These are phyloP conservation scores for Toxicodendron radicans DNA, from an alignment of 345 rosid genomes.

Conservation along the genomic window DNA sequence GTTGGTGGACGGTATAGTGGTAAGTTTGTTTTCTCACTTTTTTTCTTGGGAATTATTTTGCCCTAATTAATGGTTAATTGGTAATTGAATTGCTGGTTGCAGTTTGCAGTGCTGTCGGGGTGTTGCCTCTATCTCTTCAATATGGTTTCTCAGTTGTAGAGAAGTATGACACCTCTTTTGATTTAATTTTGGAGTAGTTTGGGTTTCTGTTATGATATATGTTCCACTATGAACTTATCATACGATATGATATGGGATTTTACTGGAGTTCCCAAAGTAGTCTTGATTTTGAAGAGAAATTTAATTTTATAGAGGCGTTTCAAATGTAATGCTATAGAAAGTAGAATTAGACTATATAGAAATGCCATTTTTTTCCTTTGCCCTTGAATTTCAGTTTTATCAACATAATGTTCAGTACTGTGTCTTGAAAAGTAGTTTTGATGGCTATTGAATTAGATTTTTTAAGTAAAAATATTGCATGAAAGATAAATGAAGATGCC, in stretches of 20 bases:
- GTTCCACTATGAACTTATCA: neutral
- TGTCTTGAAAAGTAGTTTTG: neutral
- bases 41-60: conserved; percentile 12
- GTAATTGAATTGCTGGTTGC: conserved; percentile 32
- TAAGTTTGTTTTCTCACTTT: conserved; percentile 32
- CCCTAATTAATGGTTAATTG: conserved; percentile 19
- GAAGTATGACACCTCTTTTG: conserved; percentile 66
- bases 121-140: conserved; percentile 88
- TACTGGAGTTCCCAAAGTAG: conserved; percentile 1
- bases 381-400: neutral
- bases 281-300: neutral
- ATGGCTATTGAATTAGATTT: neutral
- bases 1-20: conserved; percentile 97
- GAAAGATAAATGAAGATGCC: conserved; percentile 1
- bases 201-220: neutral
- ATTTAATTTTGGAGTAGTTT: neutral
- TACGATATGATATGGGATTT: neutral
- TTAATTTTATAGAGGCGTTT: too few species aligned
- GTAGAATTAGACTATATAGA: neutral
- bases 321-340: neutral
- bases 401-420: neutral
- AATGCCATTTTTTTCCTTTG: neutral
- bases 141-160: conserved; percentile 88
- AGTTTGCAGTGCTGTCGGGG: conserved; percentile 99
- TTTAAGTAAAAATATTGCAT: too few species aligned